These are phyloP conservation scores for Microdochium trichocladiopsis DNA, from an alignment of 2,329 filamentous ascomycete genomes.

Conservation along the genomic window DNA sequence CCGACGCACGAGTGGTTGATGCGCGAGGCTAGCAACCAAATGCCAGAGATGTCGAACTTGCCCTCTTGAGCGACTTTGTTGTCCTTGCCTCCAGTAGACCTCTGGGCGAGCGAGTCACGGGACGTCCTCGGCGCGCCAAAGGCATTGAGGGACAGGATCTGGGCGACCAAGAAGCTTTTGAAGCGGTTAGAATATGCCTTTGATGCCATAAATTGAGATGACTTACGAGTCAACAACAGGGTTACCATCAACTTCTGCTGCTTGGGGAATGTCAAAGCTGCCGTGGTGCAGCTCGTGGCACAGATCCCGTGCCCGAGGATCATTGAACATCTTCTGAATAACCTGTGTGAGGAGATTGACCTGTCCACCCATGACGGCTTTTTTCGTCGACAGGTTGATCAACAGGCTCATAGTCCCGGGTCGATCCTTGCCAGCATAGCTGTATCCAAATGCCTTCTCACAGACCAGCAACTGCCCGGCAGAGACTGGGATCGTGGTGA, in stretches of 20 bases:
- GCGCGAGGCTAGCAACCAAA: slow-evolving; percentile 40
- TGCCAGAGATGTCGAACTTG: slow-evolving; percentile 23
- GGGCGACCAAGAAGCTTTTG: slow-evolving; percentile 35
- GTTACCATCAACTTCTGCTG: slow-evolving; percentile 21
- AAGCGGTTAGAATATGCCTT: neutral
- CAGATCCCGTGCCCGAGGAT: slow-evolving; percentile 20
- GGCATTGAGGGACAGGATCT: slow-evolving; percentile 32
- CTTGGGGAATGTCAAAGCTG: slow-evolving; percentile 23
- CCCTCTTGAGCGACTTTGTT: neutral
- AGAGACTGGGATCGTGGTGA: slow-evolving; percentile 36
- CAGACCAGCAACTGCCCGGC: slow-evolving; percentile 46
- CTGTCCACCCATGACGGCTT: slow-evolving; percentile 26
- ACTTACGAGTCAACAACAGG: slow-evolving; percentile 39
- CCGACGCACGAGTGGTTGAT: slow-evolving; percentile 45
- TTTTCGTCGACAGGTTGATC: slow-evolving; percentile 26
- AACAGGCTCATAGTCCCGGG: slow-evolving; percentile 18
- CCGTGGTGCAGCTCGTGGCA: slow-evolving; percentile 33
- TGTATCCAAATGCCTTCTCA: slow-evolving; percentile 46
- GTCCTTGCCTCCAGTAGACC: neutral
- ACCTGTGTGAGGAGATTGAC: slow-evolving; percentile 29
- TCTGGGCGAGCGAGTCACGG: slow-evolving; percentile 1
- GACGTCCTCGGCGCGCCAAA: slow-evolving; percentile 27
- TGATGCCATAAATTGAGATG: neutral
- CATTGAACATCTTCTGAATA: slow-evolving; percentile 37
- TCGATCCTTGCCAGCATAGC: slow-evolving; percentile 16